These are phyloP conservation scores for Melanomma pulvis-pyrius DNA, from an alignment of 495 filamentous ascomycete species.

Conservation along the genomic window DNA sequence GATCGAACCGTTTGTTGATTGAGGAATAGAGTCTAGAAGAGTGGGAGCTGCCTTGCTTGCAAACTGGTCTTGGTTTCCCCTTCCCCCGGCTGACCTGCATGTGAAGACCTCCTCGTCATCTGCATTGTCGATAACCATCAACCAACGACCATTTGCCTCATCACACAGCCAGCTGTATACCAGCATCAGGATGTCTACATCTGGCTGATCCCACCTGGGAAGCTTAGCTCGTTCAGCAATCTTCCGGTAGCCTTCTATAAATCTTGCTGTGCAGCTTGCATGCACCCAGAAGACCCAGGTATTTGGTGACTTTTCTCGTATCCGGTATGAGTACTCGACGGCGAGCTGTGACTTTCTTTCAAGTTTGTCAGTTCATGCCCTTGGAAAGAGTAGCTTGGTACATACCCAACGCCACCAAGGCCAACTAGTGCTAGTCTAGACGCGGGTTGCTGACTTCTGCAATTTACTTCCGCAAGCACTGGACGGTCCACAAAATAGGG, in stretches of 20 bases:
- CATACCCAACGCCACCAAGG: constrained; percentile 57
- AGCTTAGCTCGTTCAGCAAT: constrained; percentile 38
- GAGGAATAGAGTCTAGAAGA: constrained; percentile 13
- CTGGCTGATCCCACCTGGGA: constrained; percentile 37
- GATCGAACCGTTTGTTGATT: constrained; percentile 11
- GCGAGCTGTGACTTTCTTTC: constrained; percentile 58
- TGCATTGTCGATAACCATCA: constrained; percentile 58
- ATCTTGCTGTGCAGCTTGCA: constrained; percentile 37
- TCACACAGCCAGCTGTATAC: constrained; percentile 48
- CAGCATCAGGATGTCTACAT: constrained; percentile 44
- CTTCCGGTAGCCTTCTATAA: constrained; percentile 34
- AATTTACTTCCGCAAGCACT: too few relatives aligned
- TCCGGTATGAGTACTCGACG: constrained; percentile 53
- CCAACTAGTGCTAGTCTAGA: constrained; percentile 35
- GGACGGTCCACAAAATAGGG: too few relatives aligned
- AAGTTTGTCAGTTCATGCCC: neutral
- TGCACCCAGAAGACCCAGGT: constrained; percentile 43
- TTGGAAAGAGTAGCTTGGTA: neutral
- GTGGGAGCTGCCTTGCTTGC: neutral
- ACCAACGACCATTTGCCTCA: constrained; percentile 45
- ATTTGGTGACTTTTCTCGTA: constrained; percentile 32
- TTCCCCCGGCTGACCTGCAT: too few relatives aligned
- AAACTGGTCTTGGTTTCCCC: too few relatives aligned
- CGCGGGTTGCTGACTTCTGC: neutral
- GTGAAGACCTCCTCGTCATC: constrained; percentile 50